Conservation (phyloP, 495 filamentous ascomycete genomes). For the Sabuloglossum arenarium region DNA sequence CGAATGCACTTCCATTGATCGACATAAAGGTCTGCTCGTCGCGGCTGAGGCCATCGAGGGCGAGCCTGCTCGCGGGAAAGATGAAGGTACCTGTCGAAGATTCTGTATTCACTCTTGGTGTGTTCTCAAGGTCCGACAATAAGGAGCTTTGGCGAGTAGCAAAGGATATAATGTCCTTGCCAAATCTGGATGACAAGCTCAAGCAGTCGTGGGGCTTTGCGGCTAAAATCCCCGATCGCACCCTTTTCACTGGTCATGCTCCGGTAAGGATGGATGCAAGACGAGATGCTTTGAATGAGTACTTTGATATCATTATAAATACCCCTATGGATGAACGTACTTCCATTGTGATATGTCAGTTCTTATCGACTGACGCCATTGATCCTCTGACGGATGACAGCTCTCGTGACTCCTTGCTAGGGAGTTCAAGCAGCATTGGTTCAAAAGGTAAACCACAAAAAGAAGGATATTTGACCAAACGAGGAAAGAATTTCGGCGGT, state of each 20-base stretch:
- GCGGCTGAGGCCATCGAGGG: slow-evolving; percentile 73
- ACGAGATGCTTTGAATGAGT: slow-evolving; percentile 57
- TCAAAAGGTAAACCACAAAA: slow-evolving; percentile 46
- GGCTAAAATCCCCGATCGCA: slow-evolving; percentile 58
- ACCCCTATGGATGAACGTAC: slow-evolving; percentile 58
- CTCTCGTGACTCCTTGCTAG: not conserved
- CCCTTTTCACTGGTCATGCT: slow-evolving; percentile 78
- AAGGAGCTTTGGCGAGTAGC: slow-evolving; percentile 82
- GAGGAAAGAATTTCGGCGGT: slow-evolving; percentile 96
- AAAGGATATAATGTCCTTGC: slow-evolving; percentile 68
- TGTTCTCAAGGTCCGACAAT: slow-evolving; percentile 58
- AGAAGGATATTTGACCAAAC: slow-evolving; percentile 85
- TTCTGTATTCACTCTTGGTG: slow-evolving; percentile 77
- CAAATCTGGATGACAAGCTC: slow-evolving; percentile 59
- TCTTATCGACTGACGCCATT: slow-evolving; percentile 69
- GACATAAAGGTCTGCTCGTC: slow-evolving; percentile 78
- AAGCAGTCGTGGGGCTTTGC: slow-evolving; percentile 46
- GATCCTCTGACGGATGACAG: slow-evolving; percentile 44
- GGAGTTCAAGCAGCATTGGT: slow-evolving; percentile 12
- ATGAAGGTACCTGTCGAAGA: slow-evolving; percentile 53
- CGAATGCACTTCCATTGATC: slow-evolving; percentile 74
- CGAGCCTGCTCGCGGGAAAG: slow-evolving; percentile 54
- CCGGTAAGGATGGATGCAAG: slow-evolving; percentile 86
- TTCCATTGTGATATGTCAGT: slow-evolving; percentile 69
- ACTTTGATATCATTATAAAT: slow-evolving; percentile 66